These are phyloP conservation scores for Pistacia integerrima DNA, from an alignment of 345 rosid genomes.

Conservation along the genomic window DNA sequence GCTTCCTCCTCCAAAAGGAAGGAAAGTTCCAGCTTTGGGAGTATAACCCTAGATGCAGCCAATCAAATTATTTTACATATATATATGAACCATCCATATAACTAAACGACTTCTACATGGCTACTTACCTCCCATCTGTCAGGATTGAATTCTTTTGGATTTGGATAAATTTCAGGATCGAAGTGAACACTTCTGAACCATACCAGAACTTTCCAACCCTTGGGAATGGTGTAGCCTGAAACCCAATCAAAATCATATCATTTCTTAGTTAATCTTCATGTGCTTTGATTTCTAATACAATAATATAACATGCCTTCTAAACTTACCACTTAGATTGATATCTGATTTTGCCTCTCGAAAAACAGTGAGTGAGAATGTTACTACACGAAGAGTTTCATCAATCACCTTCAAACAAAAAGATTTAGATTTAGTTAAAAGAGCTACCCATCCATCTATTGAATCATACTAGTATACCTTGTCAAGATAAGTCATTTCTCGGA, in stretches of 20 bases:
- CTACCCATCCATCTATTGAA: neutral
- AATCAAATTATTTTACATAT: neutral
- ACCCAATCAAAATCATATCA: neutral
- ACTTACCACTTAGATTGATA: slow-evolving; percentile 57
- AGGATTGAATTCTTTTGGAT: slow-evolving; percentile 74
- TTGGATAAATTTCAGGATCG: slow-evolving; percentile 61
- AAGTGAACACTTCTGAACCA: slow-evolving; percentile 84
- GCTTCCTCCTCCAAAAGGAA: slow-evolving; percentile 88
- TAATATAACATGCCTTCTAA: neutral
- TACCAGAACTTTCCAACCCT: slow-evolving; percentile 80
- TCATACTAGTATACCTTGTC: slow-evolving; percentile 43
- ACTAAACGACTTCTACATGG: neutral
- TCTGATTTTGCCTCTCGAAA: slow-evolving; percentile 76
- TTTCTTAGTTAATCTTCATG: too few species aligned
- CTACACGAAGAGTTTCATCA: slow-evolving; percentile 78
- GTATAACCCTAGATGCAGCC: slow-evolving; percentile 40
- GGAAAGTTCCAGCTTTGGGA: slow-evolving; percentile 68
- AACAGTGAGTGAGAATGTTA: slow-evolving; percentile 74
- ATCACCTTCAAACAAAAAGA: slow-evolving; percentile 48
- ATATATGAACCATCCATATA: neutral
- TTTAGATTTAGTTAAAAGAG: neutral
- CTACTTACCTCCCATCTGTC: slow-evolving; percentile 83
- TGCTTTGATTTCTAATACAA: too few species aligned
- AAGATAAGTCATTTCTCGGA: slow-evolving; percentile 75
- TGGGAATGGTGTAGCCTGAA: slow-evolving; percentile 79